Base-by-base conservation (phyloP, 2,329 filamentous ascomycete species). In the Exophiala lecanii-corni region DNA sequence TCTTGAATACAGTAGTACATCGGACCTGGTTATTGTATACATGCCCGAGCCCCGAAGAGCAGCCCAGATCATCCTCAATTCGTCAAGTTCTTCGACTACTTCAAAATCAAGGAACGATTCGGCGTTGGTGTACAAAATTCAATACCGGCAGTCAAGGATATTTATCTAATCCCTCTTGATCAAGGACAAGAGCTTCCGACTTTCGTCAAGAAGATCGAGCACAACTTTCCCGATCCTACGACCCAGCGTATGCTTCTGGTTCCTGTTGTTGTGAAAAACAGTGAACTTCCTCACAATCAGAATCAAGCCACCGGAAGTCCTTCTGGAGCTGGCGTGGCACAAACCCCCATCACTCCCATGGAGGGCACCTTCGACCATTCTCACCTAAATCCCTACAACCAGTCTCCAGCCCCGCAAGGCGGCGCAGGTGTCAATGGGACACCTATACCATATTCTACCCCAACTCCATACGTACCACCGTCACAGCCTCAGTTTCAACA, bases 151-250 rank as follows among this genome's bases (percentile, higher is more conserved):
- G 84, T 96, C 36, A 83, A 89, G 47, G 91, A 97, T 60, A 86
- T 89, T 1, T 97, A 97, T 62, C 76, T 97, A 21, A 83, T 96
- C 7, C 91, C 92, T 0, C 79, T 97, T 3, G 79, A 88, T 21
- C 75, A 81, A 4, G 88, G 86, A 18, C 78, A 76, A 37, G 69
- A 66, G 23, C 77, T 91, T 32, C 91, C 92, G 0, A 86, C 89
- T 49, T 95, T 96, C 57, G 80, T 96, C 63, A 78, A 88, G 48
- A 85, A 94, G 58, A 75, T 97, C n/a, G 82, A 87, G 50, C 84
- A 91, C 55, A 89, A 89, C 61, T 78, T 79, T 20, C 77, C 96
- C 21, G 86, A 89, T 33, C 76, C 77, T 2, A 76, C 85, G 12
- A 72, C 80, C 0, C 84, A 94, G 53, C 81, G 86, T 1, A 79